Conservation (phyloP, 495 filamentous ascomycete species). For the Tuber brumale region DNA sequence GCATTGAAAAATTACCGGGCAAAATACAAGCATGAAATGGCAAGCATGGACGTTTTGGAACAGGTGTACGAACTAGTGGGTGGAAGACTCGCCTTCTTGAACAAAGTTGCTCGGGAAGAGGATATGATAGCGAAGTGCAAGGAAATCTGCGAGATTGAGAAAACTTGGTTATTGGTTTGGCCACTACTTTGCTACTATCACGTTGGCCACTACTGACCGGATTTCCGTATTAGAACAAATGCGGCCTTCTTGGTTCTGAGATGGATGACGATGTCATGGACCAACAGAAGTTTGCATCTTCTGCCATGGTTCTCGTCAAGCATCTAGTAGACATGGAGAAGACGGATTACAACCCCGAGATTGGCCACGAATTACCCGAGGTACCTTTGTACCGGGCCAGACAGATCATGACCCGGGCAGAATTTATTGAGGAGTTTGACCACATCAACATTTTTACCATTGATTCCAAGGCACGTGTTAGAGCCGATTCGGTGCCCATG, state of each 20-base stretch:
- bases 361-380: slow-evolving; percentile 71
- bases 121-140: slow-evolving; percentile 74
- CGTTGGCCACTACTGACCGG: neutral
- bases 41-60: slow-evolving; percentile 53
- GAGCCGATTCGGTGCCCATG: slow-evolving; percentile 94
- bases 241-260: slow-evolving; percentile 81
- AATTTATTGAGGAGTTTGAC: slow-evolving; percentile 90
- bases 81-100: slow-evolving; percentile 77
- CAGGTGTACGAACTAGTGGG: slow-evolving; percentile 75
- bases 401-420: slow-evolving; percentile 87
- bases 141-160: slow-evolving; percentile 71
- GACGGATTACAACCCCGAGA: slow-evolving; percentile 52
- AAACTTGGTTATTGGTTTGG: slow-evolving; percentile 70
- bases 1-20: slow-evolving; percentile 70
- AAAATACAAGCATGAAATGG: slow-evolving; percentile 59
- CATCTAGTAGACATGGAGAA: slow-evolving; percentile 75
- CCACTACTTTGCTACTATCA: neutral
- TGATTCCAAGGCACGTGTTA: slow-evolving; percentile 75
- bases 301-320: slow-evolving; percentile 87
- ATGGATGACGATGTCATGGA: slow-evolving; percentile 99
- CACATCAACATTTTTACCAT: slow-evolving; percentile 94
- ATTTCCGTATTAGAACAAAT: slow-evolving; percentile 56
- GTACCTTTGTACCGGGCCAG: slow-evolving; percentile 78
- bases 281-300: slow-evolving; percentile 91
- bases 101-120: slow-evolving; percentile 70